These are phyloP conservation scores for Chytriomyces confervae DNA, from an alignment of 192 early-diverging fungal species.

Conservation along the genomic window DNA sequence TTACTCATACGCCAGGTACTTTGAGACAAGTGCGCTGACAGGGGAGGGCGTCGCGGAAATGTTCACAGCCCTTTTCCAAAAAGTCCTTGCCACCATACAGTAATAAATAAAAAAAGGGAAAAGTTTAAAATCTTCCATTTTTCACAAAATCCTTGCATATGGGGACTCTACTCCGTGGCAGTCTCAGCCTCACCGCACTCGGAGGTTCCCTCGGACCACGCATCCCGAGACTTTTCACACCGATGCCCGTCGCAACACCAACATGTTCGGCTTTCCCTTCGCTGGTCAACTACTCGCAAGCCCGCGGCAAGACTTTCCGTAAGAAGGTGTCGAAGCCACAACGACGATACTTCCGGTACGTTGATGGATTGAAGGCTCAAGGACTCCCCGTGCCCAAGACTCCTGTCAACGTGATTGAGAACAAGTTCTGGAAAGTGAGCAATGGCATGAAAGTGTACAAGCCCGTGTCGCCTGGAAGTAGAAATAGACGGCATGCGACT, in stretches of 20 bases:
- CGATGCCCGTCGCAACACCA: not conserved
- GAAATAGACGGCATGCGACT: slow-evolving; percentile 82
- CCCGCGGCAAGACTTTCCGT: slow-evolving; percentile 47
- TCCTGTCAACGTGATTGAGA: slow-evolving; percentile 44
- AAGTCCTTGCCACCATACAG: slow-evolving; percentile 28
- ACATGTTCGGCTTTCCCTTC: not conserved
- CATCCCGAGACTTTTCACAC: no score
- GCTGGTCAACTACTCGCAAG: slow-evolving; percentile 34
- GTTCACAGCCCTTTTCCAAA: slow-evolving; percentile 51
- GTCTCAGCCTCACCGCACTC: no score
- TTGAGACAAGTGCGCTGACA: slow-evolving; percentile 54
- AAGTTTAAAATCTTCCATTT: no score
- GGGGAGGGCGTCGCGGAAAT: slow-evolving; percentile 54
- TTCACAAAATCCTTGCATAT: no score
- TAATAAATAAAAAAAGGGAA: no score
- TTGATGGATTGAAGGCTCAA: slow-evolving; percentile 38
- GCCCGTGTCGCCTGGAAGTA: slow-evolving; percentile 81
- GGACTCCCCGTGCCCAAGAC: slow-evolving; percentile 34
- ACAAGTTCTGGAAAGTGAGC: slow-evolving; percentile 60
- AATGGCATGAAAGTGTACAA: slow-evolving; percentile 94
- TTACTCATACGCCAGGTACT: slow-evolving; percentile 46
- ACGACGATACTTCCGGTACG: slow-evolving; percentile 38
- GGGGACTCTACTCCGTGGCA: no score
- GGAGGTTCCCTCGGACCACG: no score
- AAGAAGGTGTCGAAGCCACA: slow-evolving; percentile 47